A percentile compares a stretch with the other conserved stretches of the same genome.
These are phyloP conservation scores for Metarhizium brunneum DNA, from an alignment of 2,329 filamentous ascomycete species.

Conservation along the genomic window DNA sequence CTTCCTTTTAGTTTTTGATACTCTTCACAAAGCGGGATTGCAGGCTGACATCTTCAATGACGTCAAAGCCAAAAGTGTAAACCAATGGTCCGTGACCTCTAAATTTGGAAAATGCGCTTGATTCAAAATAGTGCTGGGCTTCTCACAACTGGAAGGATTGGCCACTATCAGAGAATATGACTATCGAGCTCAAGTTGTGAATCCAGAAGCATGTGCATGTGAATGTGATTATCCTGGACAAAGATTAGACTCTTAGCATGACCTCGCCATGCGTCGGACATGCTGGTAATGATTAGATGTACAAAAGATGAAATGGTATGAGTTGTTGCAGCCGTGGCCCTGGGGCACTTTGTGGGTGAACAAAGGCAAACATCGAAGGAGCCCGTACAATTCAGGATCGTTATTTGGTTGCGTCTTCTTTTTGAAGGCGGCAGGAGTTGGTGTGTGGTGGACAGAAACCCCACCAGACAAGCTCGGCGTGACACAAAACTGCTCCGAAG, in stretches of 20 bases:
- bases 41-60: not conserved
- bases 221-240: no score
- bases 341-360: not conserved
- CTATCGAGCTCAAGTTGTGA: not conserved
- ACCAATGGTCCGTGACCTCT: not conserved
- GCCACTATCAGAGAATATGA: not conserved
- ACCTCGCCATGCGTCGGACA: no score
- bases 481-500: constrained; percentile 3
- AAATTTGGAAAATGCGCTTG: not conserved
- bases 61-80: not conserved
- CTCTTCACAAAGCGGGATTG: not conserved
- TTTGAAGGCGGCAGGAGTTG: no score
- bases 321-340: not conserved
- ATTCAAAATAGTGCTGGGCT: not conserved
- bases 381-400: no score
- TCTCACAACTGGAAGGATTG: not conserved
- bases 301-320: not conserved
- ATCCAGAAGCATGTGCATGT: no score
- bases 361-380: not conserved
- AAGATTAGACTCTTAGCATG: no score
- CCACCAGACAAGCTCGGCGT: constrained; percentile 3
- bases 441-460: not conserved
- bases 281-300: no score
- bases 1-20: constrained; percentile 1
- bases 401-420: no score